These are phyloP conservation scores for Aspergillus olivimuriae DNA, from an alignment of 495 filamentous ascomycete genomes.

Conservation along the genomic window DNA sequence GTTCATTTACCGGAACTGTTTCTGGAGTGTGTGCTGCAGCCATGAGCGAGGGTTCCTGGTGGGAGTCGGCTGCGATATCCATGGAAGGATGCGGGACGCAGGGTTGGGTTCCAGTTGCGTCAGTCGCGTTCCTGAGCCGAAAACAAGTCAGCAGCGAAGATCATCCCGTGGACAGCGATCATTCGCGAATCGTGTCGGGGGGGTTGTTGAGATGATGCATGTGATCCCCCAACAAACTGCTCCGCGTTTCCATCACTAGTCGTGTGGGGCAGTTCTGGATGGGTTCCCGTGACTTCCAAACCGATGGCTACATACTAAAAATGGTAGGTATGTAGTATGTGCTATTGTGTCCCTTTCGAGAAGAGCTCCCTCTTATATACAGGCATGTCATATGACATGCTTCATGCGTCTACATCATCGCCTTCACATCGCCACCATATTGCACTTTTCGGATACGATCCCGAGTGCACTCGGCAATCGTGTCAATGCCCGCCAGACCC, in stretches of 20 bases:
- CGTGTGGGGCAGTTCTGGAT: too few species aligned
- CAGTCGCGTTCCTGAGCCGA: slow-evolving; percentile 7
- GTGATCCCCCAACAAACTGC: slow-evolving; percentile 1
- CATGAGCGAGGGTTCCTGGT: slow-evolving; percentile 8
- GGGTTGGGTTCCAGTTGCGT: slow-evolving; percentile 5
- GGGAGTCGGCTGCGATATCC: neutral
- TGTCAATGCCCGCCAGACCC: slow-evolving; percentile 50
- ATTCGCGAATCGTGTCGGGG: too few species aligned
- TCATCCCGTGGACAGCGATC: too few species aligned
- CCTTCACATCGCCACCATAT: slow-evolving; percentile 47
- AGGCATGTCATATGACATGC: too few species aligned
- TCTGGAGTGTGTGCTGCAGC: slow-evolving; percentile 1
- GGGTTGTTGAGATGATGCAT: neutral
- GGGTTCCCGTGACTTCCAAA: too few species aligned
- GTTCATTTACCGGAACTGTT: too few species aligned
- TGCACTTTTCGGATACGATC: slow-evolving; percentile 45
- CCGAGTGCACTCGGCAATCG: slow-evolving; percentile 45
- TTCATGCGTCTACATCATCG: slow-evolving; percentile 38
- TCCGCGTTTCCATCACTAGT: too few species aligned
- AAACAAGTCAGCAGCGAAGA: slow-evolving; percentile 1
- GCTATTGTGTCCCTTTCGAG: too few species aligned
- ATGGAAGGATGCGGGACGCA: neutral
- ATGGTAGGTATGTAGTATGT: too few species aligned
- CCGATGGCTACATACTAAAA: too few species aligned
- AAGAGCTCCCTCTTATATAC: too few species aligned